Evolutionary conservation across 306 rosid genomes (phyloP).

Genomic region (Lagenaria siceraria): DNA sequence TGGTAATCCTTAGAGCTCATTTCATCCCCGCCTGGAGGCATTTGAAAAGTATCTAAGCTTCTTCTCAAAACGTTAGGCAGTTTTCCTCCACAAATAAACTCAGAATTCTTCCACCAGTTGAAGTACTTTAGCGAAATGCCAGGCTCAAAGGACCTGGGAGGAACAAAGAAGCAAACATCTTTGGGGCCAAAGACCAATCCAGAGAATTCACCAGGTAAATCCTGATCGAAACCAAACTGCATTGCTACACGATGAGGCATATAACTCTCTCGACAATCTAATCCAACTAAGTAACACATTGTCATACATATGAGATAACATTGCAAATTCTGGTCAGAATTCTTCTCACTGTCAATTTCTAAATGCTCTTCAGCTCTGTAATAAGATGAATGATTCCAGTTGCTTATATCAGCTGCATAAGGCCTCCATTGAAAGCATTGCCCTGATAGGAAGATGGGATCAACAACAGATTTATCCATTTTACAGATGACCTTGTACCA

Average conservation of each 20-base stretch:
- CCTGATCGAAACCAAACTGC: slow-evolving; percentile 67
- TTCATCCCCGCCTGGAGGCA: neutral
- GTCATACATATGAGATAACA: slow-evolving; percentile 28
- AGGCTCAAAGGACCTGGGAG: slow-evolving; percentile 10
- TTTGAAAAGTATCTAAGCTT: neutral
- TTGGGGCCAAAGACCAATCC: neutral
- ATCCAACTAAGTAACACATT: slow-evolving; percentile 25
- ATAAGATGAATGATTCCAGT: slow-evolving; percentile 10
- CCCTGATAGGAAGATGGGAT: neutral
- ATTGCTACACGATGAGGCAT: slow-evolving; percentile 41
- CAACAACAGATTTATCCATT: slow-evolving; percentile 6
- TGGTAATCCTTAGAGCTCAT: neutral
- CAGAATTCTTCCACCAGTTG: slow-evolving; percentile 31
- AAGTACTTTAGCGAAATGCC: slow-evolving; percentile 19
- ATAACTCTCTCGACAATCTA: slow-evolving; percentile 20
- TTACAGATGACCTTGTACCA: slow-evolving; percentile 14
- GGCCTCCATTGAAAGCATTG: slow-evolving; percentile 36
- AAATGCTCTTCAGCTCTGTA: slow-evolving; percentile 10
- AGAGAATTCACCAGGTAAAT: slow-evolving; percentile 26
- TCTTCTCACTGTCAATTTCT: neutral
- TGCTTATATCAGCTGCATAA: slow-evolving; percentile 12
- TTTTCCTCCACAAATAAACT: neutral
- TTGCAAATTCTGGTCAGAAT: slow-evolving; percentile 6
- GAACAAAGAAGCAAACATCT: slow-evolving; percentile 5
- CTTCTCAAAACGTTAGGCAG: neutral